Percentiles rank a stretch among this genome's conserved stretches.
Conservation (phyloP, 1,284 basidiomycete genomes). For the Ganoderma meredithae region DNA sequence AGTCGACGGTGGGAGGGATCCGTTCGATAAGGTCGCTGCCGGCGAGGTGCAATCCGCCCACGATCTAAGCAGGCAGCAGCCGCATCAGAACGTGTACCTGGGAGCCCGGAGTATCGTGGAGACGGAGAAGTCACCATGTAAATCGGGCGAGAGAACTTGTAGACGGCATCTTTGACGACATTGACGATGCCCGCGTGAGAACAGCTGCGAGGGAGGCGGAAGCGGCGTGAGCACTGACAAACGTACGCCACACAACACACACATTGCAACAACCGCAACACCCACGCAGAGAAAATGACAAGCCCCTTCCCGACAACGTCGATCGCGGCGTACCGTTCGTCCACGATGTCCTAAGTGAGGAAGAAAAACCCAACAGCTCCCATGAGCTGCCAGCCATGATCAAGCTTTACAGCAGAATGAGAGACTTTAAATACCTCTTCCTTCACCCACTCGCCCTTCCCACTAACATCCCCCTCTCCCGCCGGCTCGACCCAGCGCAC, state of each 20-base stretch:
- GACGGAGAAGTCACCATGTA: slow-evolving; percentile 62
- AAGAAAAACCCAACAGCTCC: neutral
- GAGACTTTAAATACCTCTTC: slow-evolving; percentile 58
- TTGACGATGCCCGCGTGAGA: slow-evolving; percentile 89
- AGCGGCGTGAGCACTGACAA: slow-evolving; percentile 6
- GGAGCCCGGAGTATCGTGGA: slow-evolving; percentile 7
- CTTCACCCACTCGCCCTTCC: slow-evolving; percentile 59
- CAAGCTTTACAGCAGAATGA: neutral
- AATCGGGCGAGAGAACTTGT: slow-evolving; percentile 69
- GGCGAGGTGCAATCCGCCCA: slow-evolving; percentile 84
- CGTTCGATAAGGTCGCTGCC: slow-evolving; percentile 67
- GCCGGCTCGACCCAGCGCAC: slow-evolving; percentile 62
- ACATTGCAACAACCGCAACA: slow-evolving; percentile 26
- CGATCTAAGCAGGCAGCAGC: slow-evolving; percentile 52
- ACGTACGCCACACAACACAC: neutral
- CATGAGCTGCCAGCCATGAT: slow-evolving; percentile 4
- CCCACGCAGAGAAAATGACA: slow-evolving; percentile 83
- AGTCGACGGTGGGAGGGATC: slow-evolving; percentile 75
- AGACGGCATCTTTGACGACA: slow-evolving; percentile 73
- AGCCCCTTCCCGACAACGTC: slow-evolving; percentile 83
- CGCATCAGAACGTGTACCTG: slow-evolving; percentile 6
- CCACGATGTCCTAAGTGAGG: slow-evolving; percentile 69
- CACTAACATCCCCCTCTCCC: slow-evolving; percentile 17
- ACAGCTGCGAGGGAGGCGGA: slow-evolving; percentile 61
- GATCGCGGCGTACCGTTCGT: slow-evolving; percentile 80